phyloP scores from a whole-genome alignment of 2,329 filamentous ascomycete species.

The Microdochium bolleyi region DNA sequence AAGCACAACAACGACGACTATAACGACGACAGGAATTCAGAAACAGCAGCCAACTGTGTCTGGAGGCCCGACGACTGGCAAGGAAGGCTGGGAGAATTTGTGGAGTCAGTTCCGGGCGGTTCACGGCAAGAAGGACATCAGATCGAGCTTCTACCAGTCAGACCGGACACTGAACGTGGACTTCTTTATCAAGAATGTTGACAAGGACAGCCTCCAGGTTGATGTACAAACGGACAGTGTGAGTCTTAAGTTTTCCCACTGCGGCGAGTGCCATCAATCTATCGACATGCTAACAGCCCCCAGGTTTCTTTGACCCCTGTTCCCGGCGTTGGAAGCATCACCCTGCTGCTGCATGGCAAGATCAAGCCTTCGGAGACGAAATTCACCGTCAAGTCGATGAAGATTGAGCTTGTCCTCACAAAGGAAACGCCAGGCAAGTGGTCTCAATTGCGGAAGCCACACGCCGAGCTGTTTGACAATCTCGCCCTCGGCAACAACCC shows the following conservation, averaged over 20 bases:
- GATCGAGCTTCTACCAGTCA: conserved; percentile 32
- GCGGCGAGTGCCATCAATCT: neutral
- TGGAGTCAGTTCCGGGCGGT: conserved; percentile 10
- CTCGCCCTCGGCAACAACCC: conserved; percentile 8
- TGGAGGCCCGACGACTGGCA: neutral
- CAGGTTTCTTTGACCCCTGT: conserved; percentile 22
- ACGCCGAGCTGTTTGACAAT: conserved; percentile 28
- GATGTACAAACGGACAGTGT: conserved; percentile 17
- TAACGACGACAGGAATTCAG: neutral
- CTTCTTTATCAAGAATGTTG: conserved; percentile 31
- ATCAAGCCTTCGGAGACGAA: conserved; percentile 56
- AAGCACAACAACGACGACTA: neutral
- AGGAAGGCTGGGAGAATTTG: conserved; percentile 9
- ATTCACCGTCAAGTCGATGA: conserved; percentile 62
- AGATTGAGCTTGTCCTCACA: conserved; percentile 67
- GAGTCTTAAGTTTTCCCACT: neutral
- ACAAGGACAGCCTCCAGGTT: conserved; percentile 30
- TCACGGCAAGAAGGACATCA: conserved; percentile 21
- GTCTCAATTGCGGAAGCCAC: conserved; percentile 37
- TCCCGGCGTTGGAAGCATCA: conserved; percentile 46
- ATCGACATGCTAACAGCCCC: neutral
- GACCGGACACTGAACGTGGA: conserved; percentile 24
- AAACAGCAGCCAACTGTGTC: neutral
- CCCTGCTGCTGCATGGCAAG: conserved; percentile 55
- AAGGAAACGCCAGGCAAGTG: conserved; percentile 66